Evolutionary conservation across 495 filamentous ascomycete genomes (phyloP).

Genomic region (Neurospora intermedia): DNA sequence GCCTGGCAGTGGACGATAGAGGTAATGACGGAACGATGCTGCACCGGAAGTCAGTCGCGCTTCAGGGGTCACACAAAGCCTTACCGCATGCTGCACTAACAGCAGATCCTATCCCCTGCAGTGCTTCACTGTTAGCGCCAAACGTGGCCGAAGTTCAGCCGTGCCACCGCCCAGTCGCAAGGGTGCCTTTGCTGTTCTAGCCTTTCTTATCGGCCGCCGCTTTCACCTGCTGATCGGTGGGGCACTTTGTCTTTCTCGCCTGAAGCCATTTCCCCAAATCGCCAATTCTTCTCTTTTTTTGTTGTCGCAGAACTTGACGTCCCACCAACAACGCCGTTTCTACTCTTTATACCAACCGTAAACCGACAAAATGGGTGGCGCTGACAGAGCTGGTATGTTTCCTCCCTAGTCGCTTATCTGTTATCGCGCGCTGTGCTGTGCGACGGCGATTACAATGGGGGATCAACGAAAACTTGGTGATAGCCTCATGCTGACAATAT

Average conservation of each 20-base stretch:
- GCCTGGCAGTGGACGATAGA: not conserved
- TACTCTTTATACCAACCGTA: not conserved
- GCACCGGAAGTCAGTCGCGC: not conserved
- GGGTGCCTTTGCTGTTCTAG: not conserved
- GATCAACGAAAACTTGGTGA: not conserved
- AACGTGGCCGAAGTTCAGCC: slow-evolving; percentile 4
- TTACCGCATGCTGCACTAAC: not conserved
- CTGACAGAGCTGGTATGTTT: slow-evolving; percentile 24
- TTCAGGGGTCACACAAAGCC: not conserved
- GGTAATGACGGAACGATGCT: not conserved
- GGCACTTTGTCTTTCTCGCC: slow-evolving; percentile 2
- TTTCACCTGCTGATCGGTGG: not conserved
- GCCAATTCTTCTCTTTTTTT: not conserved
- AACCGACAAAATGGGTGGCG: slow-evolving; percentile 23
- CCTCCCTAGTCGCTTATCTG: not conserved
- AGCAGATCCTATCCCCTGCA: not conserved
- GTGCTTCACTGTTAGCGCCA: not conserved
- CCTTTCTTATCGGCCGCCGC: not conserved
- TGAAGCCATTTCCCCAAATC: not conserved
- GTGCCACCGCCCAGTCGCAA: slow-evolving; percentile 4
- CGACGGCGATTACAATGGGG: not conserved
- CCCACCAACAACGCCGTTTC: not conserved
- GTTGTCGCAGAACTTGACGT: not conserved
- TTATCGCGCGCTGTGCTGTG: not conserved
- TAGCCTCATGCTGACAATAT: not conserved